Conservation (phyloP, 2,329 filamentous ascomycete species). For the Talaromyces sp. region DNA sequence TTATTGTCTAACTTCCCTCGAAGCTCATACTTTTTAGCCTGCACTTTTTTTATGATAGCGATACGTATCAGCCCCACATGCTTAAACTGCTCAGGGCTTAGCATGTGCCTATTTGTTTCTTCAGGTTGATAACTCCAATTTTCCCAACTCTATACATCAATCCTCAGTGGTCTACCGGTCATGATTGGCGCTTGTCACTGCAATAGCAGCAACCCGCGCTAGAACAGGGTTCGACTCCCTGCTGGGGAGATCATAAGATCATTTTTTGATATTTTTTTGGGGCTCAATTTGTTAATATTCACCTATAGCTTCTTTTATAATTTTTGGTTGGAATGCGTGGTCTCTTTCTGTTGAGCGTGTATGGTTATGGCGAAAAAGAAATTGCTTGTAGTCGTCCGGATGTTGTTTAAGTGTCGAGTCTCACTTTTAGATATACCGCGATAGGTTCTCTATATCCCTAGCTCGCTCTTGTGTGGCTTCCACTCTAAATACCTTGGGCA, state of each 20-base stretch:
- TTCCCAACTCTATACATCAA: neutral
- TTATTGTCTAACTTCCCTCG: neutral
- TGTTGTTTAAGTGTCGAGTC: too few species aligned
- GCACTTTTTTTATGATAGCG: neutral
- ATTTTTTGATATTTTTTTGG: neutral
- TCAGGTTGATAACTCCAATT: neutral
- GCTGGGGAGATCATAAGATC: neutral
- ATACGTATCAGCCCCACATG: neutral
- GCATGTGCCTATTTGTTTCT: neutral
- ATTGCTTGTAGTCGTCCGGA: too few species aligned
- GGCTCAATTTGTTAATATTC: too few species aligned
- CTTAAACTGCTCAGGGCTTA: neutral
- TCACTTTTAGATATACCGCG: too few species aligned
- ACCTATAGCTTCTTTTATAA: too few species aligned
- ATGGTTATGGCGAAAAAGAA: too few species aligned
- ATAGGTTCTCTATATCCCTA: too few species aligned
- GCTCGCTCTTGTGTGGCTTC: too few species aligned
- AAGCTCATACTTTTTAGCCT: neutral
- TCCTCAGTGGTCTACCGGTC: conserved; percentile 6
- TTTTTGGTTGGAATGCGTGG: too few species aligned
- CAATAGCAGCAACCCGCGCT: conserved; percentile 1
- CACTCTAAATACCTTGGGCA: too few species aligned
- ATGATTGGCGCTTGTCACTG: conserved; percentile 6
- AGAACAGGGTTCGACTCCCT: conserved; percentile 6
- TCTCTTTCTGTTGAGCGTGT: too few species aligned